Percentiles rank a stretch among this genome's conserved stretches.
These are phyloP conservation scores for Colletotrichum echinochloae DNA, from an alignment of 2,329 filamentous ascomycete genomes.

Conservation along the genomic window DNA sequence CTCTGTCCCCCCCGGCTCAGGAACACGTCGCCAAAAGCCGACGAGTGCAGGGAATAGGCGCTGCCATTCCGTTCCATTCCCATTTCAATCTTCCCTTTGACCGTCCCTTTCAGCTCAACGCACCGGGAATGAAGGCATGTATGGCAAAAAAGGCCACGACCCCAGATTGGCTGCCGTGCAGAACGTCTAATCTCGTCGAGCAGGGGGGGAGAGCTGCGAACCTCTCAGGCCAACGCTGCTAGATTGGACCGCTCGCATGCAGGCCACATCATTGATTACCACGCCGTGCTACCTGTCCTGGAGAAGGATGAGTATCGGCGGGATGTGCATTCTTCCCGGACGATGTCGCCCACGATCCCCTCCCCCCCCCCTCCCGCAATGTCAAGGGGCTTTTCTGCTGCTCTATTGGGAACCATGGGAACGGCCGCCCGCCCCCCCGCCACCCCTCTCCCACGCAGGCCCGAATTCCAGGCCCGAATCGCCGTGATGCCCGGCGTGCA, in stretches of 20 bases:
- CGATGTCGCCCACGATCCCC: not conserved
- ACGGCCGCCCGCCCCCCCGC: too few relatives aligned
- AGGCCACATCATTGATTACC: not conserved
- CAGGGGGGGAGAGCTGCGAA: not conserved
- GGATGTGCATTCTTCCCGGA: not conserved
- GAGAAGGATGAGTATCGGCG: not conserved
- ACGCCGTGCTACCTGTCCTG: not conserved
- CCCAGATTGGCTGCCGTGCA: not conserved
- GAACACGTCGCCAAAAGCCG: slow-evolving; percentile 14
- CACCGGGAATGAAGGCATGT: too few relatives aligned
- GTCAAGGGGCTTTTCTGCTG: not conserved
- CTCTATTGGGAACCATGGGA: not conserved
- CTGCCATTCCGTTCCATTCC: slow-evolving; percentile 4
- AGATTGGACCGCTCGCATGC: not conserved
- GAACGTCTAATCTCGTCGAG: not conserved
- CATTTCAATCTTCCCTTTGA: not conserved
- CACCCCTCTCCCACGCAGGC: not conserved
- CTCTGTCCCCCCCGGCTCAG: not conserved
- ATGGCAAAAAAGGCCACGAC: not conserved
- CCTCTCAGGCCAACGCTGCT: not conserved
- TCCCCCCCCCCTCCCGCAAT: too few relatives aligned
- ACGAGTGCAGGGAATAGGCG: not conserved
- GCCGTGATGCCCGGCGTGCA: not conserved
- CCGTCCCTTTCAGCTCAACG: not conserved
- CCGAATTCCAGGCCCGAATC: slow-evolving; percentile 8